These are phyloP conservation scores for Gloeopeniophorella convolvens DNA, from an alignment of 768 basidiomycete genomes.

Conservation along the genomic window DNA sequence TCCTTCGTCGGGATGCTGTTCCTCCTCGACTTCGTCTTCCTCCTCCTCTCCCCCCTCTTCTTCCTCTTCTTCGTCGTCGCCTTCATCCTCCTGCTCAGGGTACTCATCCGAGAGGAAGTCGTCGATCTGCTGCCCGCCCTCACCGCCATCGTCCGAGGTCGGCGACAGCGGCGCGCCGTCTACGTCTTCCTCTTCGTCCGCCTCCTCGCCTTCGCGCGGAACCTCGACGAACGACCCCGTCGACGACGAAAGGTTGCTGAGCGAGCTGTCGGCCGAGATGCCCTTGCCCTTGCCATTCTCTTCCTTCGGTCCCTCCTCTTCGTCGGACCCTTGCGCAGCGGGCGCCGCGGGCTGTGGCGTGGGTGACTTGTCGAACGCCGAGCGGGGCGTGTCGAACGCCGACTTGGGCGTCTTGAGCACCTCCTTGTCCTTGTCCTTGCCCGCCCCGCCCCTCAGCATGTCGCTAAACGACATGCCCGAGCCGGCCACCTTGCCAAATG, in stretches of 20 bases:
- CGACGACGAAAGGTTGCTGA: conserved; percentile 13
- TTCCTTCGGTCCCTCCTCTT: conserved; percentile 3
- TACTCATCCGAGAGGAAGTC: conserved; percentile 25
- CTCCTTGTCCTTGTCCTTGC: conserved; percentile 12
- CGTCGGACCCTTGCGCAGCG: not conserved
- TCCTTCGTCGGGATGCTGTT: conserved; percentile 30
- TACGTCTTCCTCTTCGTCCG: conserved; percentile 19
- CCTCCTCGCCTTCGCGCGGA: conserved; percentile 15
- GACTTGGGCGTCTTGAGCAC: not conserved
- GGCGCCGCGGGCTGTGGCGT: conserved; percentile 7
- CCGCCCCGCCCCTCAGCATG: conserved; percentile 38
- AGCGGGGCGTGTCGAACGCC: not conserved
- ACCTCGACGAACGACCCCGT: conserved; percentile 19
- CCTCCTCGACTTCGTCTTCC: conserved; percentile 24
- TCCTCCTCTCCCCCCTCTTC: conserved; percentile 22
- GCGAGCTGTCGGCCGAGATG: conserved; percentile 11
- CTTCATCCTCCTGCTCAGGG: conserved; percentile 27
- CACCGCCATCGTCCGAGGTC: conserved; percentile 15
- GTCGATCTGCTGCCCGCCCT: conserved; percentile 10
- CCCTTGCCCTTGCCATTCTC: not conserved
- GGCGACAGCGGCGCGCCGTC: conserved; percentile 11
- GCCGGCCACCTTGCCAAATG: conserved; percentile 37
- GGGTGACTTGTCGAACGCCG: conserved; percentile 8
- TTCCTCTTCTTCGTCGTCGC: conserved; percentile 17
- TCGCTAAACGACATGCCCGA: conserved; percentile 53